Conservation (phyloP, 108 stramenopile genomes). For the Schizochytrium sp. region DNA sequence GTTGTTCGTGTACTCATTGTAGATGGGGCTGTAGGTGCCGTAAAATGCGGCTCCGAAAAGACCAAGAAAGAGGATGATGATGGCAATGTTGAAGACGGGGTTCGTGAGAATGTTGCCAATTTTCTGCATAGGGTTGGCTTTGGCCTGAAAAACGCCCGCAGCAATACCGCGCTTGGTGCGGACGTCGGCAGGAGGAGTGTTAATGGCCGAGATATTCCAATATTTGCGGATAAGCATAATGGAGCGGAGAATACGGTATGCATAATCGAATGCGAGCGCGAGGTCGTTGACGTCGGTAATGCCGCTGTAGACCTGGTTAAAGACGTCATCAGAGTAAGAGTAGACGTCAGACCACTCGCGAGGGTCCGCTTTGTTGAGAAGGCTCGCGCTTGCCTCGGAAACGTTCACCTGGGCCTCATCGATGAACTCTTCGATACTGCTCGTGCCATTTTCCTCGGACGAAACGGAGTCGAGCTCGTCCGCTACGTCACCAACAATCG, state of each 20-base stretch:
- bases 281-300: neutral
- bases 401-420: neutral
- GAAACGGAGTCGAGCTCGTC: neutral
- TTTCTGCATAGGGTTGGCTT: neutral
- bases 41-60: neutral
- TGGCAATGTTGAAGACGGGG: neutral
- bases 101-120: neutral
- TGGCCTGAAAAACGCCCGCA: neutral
- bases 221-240: neutral
- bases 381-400: neutral
- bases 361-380: neutral
- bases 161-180: neutral
- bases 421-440: neutral
- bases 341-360: neutral
- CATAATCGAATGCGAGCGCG: slow-evolving; percentile 1
- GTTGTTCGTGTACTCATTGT: neutral
- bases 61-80: neutral
- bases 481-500: neutral
- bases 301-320: neutral
- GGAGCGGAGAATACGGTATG: neutral
- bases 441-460: neutral
- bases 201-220: neutral
- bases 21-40: neutral
- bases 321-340: neutral
- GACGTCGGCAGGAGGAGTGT: neutral